Evolutionary conservation across 306 rosid species (phyloP), one percentile per base, ranked within the genome.

Genomic region (Macrotyloma uniflorum): DNA sequence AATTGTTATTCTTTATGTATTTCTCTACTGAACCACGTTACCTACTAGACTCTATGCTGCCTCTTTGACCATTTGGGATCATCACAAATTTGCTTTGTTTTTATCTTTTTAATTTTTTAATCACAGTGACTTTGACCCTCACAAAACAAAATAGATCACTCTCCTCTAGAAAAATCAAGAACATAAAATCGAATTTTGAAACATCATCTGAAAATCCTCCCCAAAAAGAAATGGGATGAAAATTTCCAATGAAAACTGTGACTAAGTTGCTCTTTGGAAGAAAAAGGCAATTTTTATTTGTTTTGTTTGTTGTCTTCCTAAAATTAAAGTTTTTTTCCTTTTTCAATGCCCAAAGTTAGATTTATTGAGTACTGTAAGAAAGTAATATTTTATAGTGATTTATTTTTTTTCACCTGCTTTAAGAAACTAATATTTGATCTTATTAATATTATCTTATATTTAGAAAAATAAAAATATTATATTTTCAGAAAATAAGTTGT

Each of bases 31-130:
- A 67, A 30, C 30, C 63, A 38, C 24, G n/a, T 33, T 12, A 65
- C 55, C 15, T 58, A 50, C 35, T 69, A 11, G 22, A 8, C 19
- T 65, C 10, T 15, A 3, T 45, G 61, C 86, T 40, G 72, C 70
- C 23, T 71, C 71, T 19, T 49, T 67, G 61, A 72, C 79, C 50
- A 14, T 36, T 19, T 30, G 68, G 54, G 28, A 54, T 43, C 47
- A 18, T 18, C 28, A 55, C 49, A 55, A 42, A 72, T 42, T 82
- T 30, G 26, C 15, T 36, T 79, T 49, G 64, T 35, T 22, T 4
- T 26, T 10, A 57, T 67, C 50, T 13, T 11, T 32, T 15, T 3
- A 4, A 10, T 70, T 24, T 38, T 53, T 26, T 12, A n/a, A 51
- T 63, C 26, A n/a, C 13, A 38, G 2, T 5, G 38, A 1, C 15